Evolutionary conservation across 2,329 filamentous ascomycete species (phyloP).

Genomic region (Claviceps humidiphila): DNA sequence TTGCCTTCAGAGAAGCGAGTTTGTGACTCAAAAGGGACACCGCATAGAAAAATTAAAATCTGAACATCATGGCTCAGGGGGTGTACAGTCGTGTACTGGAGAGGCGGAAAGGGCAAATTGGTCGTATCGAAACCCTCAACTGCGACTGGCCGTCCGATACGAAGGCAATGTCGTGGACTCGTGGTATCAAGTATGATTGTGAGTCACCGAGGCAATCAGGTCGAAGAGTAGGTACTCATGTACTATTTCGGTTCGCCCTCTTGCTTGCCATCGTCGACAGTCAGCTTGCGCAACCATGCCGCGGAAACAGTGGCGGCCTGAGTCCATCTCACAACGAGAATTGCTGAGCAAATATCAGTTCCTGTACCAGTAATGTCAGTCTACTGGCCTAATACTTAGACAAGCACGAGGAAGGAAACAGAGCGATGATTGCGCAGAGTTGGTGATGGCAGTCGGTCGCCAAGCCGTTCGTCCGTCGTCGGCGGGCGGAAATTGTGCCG

Average conservation of each 20-base stretch:
- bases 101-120: background rate
- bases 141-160: conserved; percentile 4
- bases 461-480: background rate
- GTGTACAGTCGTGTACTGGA: background rate
- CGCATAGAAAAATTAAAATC: background rate
- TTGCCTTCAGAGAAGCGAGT: background rate
- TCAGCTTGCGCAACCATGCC: background rate
- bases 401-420: background rate
- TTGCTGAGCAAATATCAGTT: no score
- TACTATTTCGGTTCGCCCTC: background rate
- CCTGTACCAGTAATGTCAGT: no score
- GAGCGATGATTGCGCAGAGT: background rate
- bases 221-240: background rate
- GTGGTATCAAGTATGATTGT: conserved; percentile 1
- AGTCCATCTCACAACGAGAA: background rate
- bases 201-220: background rate
- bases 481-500: background rate
- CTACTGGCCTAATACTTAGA: no score
- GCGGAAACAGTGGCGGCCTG: background rate
- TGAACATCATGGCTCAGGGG: background rate
- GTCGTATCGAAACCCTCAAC: background rate
- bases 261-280: background rate
- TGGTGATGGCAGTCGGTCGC: background rate
- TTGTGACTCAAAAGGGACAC: background rate
- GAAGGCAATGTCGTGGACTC: conserved; percentile 1